Evolutionary conservation across 495 filamentous ascomycete species (phyloP), one percentile per base, ranked within the genome.

Genomic region (Aspergillus ellipticus): DNA sequence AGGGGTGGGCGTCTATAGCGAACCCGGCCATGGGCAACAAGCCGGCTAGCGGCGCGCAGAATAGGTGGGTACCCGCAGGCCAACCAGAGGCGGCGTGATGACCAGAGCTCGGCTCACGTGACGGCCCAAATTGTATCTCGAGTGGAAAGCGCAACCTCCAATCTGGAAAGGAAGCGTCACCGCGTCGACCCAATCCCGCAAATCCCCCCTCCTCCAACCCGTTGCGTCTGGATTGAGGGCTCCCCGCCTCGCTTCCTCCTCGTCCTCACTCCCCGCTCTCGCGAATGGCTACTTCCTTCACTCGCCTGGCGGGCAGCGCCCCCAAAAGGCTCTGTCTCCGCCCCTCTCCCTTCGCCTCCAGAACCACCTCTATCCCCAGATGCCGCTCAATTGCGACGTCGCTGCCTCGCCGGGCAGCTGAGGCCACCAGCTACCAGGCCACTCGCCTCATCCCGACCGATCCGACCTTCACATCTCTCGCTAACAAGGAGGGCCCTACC

Each of bases 331-430:
- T 89, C 54, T 85, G 77, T 63, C 73, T 81, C 62, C 77, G 75
- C 72, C 73, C 76, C 72, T 79, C 76, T 69, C 63, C 56, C 58
- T 52, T 70, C 24, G 24, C 24, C 43, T 49, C 67, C 60, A 70
- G 57, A 60, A 58, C 71, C 67, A 72, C 68, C 54, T 60, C 68
- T 51, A 61, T 73, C 59, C 66, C 72, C 66, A 66, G 69, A 58
- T 70, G 73, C 55, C 84, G 89, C 60, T 81, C 83, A 61, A 84
- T 96, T 73, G 83, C 89, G 61, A 81, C 83, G 61, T 79, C 89
- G 22, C 73, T 80, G 37, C 75, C 86, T 59, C 86, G 86, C 57
- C 80, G 77, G 57, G 78, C 83, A 62, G 85, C 86, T 58, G 71
- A 77, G 43, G 62, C 77, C 33, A 66, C 77, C 51, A 73, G 73